Evolutionary conservation across 2,329 filamentous ascomycete genomes (phyloP).

Genomic region (Cladosporium colombiae): DNA sequence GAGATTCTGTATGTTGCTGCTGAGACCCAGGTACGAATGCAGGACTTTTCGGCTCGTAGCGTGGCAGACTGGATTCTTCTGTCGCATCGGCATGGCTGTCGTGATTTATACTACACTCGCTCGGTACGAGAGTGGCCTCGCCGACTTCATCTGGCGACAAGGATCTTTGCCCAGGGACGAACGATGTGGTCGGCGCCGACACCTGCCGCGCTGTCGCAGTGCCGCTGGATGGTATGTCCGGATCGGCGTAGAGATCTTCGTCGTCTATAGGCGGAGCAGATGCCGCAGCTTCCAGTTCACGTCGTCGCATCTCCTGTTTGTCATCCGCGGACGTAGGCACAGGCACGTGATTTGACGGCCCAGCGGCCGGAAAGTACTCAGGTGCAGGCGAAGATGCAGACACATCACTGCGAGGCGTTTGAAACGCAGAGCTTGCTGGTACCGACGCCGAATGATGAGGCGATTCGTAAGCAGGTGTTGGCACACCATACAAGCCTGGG

Average conservation of each 20-base stretch:
- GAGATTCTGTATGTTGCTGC: neutral
- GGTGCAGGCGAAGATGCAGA: slow-evolving; percentile 28
- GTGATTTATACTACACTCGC: neutral
- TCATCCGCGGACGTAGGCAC: slow-evolving; percentile 58
- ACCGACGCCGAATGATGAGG: neutral
- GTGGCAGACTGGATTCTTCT: slow-evolving; percentile 22
- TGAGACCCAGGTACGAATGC: neutral
- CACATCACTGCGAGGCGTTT: slow-evolving; percentile 15
- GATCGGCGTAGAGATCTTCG: neutral
- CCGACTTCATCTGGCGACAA: neutral
- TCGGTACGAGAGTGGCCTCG: slow-evolving; percentile 6
- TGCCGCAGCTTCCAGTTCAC: slow-evolving; percentile 42
- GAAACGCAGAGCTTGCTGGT: neutral
- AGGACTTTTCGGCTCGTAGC: slow-evolving; percentile 25
- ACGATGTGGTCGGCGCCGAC: neutral
- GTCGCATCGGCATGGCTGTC: slow-evolving; percentile 28
- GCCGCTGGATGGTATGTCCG: neutral
- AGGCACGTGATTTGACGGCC: slow-evolving; percentile 7
- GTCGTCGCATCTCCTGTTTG: slow-evolving; percentile 72
- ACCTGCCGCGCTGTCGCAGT: neutral
- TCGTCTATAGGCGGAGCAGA: slow-evolving; percentile 41
- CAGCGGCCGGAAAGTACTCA: slow-evolving; percentile 19
- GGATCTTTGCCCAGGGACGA: neutral
- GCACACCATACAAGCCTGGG: slow-evolving; percentile 13
- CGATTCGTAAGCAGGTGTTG: slow-evolving; percentile 14